Evolutionary conservation across 129 eudicot genomes (phyloP).

Genomic region (Pittosporum tobira): DNA sequence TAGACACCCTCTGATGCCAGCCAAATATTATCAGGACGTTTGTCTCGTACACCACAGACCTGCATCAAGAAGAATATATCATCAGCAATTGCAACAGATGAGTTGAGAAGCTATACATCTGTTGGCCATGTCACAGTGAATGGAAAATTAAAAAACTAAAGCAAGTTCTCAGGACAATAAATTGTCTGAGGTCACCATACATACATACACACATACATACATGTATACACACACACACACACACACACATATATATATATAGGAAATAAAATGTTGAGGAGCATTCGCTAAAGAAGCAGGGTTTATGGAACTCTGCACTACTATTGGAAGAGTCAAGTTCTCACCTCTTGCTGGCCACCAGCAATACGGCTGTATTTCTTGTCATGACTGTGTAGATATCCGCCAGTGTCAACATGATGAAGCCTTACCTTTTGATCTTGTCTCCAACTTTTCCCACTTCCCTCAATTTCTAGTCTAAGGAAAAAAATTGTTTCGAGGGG

Average conservation of each 20-base stretch:
- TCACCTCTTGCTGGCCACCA: constrained; percentile 67
- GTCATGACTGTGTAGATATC: constrained; percentile 59
- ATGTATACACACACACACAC: too few relatives aligned
- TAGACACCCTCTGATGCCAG: constrained; percentile 64
- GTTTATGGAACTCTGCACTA: background rate
- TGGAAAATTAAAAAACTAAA: background rate
- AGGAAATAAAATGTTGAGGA: too few relatives aligned
- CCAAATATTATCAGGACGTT: constrained; percentile 48
- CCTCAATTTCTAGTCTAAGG: constrained; percentile 44
- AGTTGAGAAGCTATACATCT: background rate
- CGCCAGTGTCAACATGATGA: constrained; percentile 56
- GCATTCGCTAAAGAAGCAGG: too few relatives aligned
- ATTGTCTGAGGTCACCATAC: background rate
- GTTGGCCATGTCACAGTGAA: background rate
- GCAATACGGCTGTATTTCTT: constrained; percentile 53
- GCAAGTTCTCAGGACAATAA: background rate
- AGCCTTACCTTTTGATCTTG: constrained; percentile 57
- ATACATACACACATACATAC: too few relatives aligned
- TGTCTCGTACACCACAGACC: constrained; percentile 54
- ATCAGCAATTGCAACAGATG: background rate
- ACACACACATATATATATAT: too few relatives aligned
- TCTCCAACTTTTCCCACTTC: constrained; percentile 55
- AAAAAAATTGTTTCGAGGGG: background rate
- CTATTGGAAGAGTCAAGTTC: background rate
- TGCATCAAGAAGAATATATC: constrained; percentile 13